phyloP scores from a whole-genome alignment of 495 filamentous ascomycete genomes.

The Poronia punctata region DNA sequence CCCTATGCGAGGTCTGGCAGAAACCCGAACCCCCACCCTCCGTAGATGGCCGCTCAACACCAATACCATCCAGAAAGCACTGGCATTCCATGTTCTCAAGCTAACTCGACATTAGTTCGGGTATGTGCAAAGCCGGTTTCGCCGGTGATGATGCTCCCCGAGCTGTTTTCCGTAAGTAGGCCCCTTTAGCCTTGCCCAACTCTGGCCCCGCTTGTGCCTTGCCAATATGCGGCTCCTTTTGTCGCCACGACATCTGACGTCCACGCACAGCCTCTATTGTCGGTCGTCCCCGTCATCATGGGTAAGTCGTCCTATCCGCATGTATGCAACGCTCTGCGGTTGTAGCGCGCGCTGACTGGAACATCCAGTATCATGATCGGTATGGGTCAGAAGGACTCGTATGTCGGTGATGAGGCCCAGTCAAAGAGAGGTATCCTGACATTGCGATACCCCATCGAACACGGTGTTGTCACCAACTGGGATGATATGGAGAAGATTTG shows the following conservation, averaged over 20 bases:
- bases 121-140: conserved; percentile 99
- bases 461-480: conserved; percentile 99
- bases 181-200: conserved; percentile 17
- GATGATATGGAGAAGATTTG: conserved; percentile 99
- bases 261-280: conserved; percentile 81
- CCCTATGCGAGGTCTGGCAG: conserved; percentile 11
- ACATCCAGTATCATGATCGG: conserved; percentile 94
- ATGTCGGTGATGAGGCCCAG: conserved; percentile 99
- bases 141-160: conserved; percentile 99
- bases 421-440: conserved; percentile 99
- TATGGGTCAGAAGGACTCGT: conserved; percentile 99
- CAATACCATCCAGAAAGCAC: conserved; percentile 6
- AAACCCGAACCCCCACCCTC: not conserved
- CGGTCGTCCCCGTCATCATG: conserved; percentile 99
- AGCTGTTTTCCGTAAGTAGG: conserved; percentile 98
- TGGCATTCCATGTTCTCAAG: conserved; percentile 12
- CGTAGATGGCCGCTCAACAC: conserved; percentile 3
- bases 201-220: conserved; percentile 24
- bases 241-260: conserved; percentile 20
- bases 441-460: conserved; percentile 98
- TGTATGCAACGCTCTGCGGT: conserved; percentile 2
- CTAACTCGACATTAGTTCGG: conserved; percentile 72
- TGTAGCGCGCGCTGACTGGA: conserved; percentile 27
- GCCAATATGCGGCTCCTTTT: conserved; percentile 10
- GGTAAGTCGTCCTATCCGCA: conserved; percentile 53